Conservation (phyloP, 352 stramenopile genomes). For the Paralagenidium karlingii region DNA sequence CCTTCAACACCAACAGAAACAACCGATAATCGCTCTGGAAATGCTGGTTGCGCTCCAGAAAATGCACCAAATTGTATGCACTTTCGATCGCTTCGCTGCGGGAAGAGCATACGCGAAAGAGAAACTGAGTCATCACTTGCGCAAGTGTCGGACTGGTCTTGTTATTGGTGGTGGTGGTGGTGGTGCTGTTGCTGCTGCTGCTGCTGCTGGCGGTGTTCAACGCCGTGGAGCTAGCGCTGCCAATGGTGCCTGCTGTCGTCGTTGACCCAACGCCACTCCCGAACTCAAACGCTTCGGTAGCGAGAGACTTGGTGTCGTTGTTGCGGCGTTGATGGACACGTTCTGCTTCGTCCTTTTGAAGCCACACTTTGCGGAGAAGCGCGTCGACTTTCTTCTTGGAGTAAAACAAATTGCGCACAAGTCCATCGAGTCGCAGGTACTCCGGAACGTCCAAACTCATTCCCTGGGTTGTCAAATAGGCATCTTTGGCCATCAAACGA, state of each 20-base stretch:
- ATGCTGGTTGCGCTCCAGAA: conserved; percentile 22
- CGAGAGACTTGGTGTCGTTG: conserved; percentile 3
- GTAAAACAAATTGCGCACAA: conserved; percentile 47
- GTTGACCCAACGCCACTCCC: too few relatives aligned
- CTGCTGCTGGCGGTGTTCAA: too few relatives aligned
- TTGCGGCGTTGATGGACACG: conserved; percentile 16
- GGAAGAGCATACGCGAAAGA: conserved; percentile 16
- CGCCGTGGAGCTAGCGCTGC: background rate
- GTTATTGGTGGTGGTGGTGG: background rate
- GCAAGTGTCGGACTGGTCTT: conserved; percentile 9
- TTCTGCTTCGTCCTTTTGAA: conserved; percentile 40
- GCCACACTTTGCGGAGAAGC: conserved; percentile 39
- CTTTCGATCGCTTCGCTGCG: conserved; percentile 29
- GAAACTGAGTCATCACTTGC: conserved; percentile 17
- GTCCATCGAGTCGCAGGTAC: conserved; percentile 42
- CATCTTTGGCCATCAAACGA: background rate
- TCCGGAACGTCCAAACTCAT: conserved; percentile 18
- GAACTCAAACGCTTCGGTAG: too few relatives aligned
- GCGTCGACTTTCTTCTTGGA: conserved; percentile 25
- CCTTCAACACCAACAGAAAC: conserved; percentile 31
- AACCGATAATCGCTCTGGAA: conserved; percentile 34
- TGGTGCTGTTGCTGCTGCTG: too few relatives aligned
- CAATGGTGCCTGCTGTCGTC: background rate
- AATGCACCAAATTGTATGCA: conserved; percentile 41
- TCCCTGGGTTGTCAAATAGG: conserved; percentile 7